Conservation (phyloP, 805 yeast species). For the Brettanomyces bruxellensis region DNA sequence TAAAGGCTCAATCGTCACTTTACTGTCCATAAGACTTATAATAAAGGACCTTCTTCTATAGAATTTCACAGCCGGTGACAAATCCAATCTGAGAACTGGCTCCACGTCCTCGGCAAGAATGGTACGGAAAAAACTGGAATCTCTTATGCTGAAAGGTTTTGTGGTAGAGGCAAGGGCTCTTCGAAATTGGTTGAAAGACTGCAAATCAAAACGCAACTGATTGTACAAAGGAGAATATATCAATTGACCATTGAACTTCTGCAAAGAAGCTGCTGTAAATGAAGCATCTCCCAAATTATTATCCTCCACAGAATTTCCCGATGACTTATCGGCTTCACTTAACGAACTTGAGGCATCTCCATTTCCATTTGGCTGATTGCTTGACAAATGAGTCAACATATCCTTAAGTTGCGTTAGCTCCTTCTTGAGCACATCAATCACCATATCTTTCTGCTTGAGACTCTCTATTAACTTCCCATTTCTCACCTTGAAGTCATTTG, state of each 20-base stretch:
- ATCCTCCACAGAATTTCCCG: conserved; percentile 32
- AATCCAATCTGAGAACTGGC: conserved; percentile 55
- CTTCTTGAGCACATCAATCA: conserved; percentile 53
- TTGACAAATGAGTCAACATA: conserved; percentile 34
- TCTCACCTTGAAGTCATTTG: conserved; percentile 48
- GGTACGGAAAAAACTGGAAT: conserved; percentile 51
- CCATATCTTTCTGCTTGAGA: conserved; percentile 59
- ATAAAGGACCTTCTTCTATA: conserved; percentile 49
- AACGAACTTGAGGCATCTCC: background rate
- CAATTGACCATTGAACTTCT: conserved; percentile 14
- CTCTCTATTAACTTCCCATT: conserved; percentile 44
- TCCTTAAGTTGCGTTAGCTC: conserved; percentile 63
- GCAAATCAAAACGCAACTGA: conserved; percentile 34
- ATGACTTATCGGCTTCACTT: background rate
- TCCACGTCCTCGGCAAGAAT: conserved; percentile 74
- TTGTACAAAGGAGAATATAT: conserved; percentile 24
- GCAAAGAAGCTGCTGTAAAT: conserved; percentile 11
- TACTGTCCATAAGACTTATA: conserved; percentile 65
- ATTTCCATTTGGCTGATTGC: background rate
- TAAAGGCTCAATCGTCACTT: conserved; percentile 78
- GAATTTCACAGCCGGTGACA: conserved; percentile 57
- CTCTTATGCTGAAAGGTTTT: conserved; percentile 28
- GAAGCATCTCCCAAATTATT: conserved; percentile 13
- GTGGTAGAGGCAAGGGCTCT: conserved; percentile 23
- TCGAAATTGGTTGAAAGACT: conserved; percentile 35